Conservation (phyloP, 164 flowering plant genomes). For the Kalanchoe fedtschenkoi region DNA sequence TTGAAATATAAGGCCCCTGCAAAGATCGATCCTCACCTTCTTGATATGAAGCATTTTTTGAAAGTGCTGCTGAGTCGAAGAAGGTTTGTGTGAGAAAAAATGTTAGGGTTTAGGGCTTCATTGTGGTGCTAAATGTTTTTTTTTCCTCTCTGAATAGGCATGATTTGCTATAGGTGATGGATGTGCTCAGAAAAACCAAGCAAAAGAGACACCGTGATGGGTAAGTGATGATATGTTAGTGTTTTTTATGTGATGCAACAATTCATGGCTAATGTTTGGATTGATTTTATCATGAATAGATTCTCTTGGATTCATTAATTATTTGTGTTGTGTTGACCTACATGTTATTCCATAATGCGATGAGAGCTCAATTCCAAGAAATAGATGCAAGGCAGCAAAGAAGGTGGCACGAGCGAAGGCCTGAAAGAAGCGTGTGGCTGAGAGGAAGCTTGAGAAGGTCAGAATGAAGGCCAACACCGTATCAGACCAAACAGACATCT, state of each 20-base stretch:
- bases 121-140: no score
- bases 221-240: slow-evolving; percentile 21
- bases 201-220: slow-evolving; percentile 92
- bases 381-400: slow-evolving; percentile 87
- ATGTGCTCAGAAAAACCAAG: slow-evolving; percentile 67
- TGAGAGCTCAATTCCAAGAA: slow-evolving; percentile 78
- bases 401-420: slow-evolving; percentile 91
- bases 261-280: not conserved
- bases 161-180: slow-evolving; percentile 57
- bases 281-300: not conserved
- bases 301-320: not conserved
- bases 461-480: slow-evolving; percentile 74
- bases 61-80: slow-evolving; percentile 47
- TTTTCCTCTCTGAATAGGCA: no score
- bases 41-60: slow-evolving; percentile 77
- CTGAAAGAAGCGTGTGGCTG: slow-evolving; percentile 70
- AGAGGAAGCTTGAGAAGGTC: slow-evolving; percentile 75
- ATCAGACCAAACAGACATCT: slow-evolving; percentile 69
- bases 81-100: slow-evolving; percentile 63
- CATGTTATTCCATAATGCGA: slow-evolving; percentile 27
- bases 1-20: slow-evolving; percentile 85
- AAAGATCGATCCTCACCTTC: slow-evolving; percentile 94
- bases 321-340: not conserved
- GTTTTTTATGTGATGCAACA: not conserved
- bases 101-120: no score